A percentile compares a stretch with the other conserved stretches of the same genome.
These are phyloP conservation scores for Hypoxylon intermedium DNA, from an alignment of 495 filamentous ascomycete species.

Conservation along the genomic window DNA sequence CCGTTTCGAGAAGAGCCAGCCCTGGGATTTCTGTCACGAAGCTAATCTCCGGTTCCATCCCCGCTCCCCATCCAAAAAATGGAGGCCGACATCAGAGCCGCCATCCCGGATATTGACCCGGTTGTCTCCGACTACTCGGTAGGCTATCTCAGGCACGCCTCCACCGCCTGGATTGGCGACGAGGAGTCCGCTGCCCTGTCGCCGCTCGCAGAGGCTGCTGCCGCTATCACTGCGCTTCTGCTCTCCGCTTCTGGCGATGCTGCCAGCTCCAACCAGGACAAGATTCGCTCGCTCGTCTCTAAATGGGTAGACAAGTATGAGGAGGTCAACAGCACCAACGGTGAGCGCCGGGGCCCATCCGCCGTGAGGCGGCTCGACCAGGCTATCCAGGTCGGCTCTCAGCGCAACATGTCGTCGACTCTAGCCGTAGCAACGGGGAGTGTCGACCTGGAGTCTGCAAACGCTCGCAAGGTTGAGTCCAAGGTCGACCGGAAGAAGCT, in stretches of 20 bases:
- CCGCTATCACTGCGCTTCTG: conserved; percentile 82
- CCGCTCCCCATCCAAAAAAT: conserved; percentile 59
- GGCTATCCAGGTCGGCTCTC: conserved; percentile 91
- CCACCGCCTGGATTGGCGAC: conserved; percentile 80
- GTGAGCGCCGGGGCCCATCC: conserved; percentile 64
- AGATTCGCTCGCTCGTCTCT: conserved; percentile 83
- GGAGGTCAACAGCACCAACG: conserved; percentile 71
- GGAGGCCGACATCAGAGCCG: conserved; percentile 88
- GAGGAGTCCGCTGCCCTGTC: conserved; percentile 70
- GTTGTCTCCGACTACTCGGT: conserved; percentile 92
- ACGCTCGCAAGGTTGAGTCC: conserved; percentile 90
- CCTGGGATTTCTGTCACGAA: conserved; percentile 15
- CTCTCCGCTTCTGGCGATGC: conserved; percentile 85
- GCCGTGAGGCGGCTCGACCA: conserved; percentile 88
- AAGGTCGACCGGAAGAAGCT: conserved; percentile 98
- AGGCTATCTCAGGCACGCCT: conserved; percentile 92
- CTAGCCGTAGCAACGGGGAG: conserved; percentile 81
- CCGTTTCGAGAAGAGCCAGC: conserved; percentile 20
- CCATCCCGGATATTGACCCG: conserved; percentile 87
- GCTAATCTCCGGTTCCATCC: conserved; percentile 25
- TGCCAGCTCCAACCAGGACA: conserved; percentile 70
- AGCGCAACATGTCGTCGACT: conserved; percentile 94
- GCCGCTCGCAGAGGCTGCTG: conserved; percentile 83
- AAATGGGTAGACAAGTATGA: conserved; percentile 87
- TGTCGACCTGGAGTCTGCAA: conserved; percentile 93